Evolutionary conservation across 345 rosid species (phyloP).

Genomic region (Sonneratia alba): DNA sequence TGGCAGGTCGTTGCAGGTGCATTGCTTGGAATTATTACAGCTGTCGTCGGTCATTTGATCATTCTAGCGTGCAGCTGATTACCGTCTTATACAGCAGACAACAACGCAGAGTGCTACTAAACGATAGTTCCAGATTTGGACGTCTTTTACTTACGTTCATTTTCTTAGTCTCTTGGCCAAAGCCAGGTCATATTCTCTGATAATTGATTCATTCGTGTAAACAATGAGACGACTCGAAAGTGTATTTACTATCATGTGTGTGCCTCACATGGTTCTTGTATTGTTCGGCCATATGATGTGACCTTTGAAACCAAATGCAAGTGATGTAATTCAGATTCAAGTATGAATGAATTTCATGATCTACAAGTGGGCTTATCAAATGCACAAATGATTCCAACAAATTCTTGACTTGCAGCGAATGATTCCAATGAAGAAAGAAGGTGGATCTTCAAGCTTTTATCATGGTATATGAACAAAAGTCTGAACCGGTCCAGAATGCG

Average conservation of each 20-base stretch:
- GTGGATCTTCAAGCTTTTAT: too few relatives aligned
- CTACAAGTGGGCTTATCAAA: too few relatives aligned
- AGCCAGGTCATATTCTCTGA: not conserved
- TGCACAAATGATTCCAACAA: too few relatives aligned
- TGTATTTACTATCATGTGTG: not conserved
- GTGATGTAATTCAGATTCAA: not conserved
- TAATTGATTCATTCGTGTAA: not conserved
- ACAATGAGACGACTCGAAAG: not conserved
- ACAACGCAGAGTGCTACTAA: not conserved
- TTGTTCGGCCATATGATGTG: not conserved
- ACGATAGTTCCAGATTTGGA: not conserved
- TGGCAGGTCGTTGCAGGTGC: slow-evolving; percentile 73
- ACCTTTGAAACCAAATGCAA: not conserved
- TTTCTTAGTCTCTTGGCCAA: not conserved
- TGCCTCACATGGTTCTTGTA: not conserved
- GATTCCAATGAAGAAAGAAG: too few relatives aligned
- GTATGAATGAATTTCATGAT: not conserved
- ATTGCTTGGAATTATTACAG: slow-evolving; percentile 55
- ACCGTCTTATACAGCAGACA: slow-evolving; percentile 7
- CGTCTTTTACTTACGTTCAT: not conserved
- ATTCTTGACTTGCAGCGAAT: too few relatives aligned
- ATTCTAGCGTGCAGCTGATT: slow-evolving; percentile 17
- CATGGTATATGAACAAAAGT: too few relatives aligned
- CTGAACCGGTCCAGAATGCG: too few relatives aligned
- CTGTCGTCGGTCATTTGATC: slow-evolving; percentile 43